Evolutionary conservation across 257 asterid species (phyloP).

Genomic region (Scutellaria minor): DNA sequence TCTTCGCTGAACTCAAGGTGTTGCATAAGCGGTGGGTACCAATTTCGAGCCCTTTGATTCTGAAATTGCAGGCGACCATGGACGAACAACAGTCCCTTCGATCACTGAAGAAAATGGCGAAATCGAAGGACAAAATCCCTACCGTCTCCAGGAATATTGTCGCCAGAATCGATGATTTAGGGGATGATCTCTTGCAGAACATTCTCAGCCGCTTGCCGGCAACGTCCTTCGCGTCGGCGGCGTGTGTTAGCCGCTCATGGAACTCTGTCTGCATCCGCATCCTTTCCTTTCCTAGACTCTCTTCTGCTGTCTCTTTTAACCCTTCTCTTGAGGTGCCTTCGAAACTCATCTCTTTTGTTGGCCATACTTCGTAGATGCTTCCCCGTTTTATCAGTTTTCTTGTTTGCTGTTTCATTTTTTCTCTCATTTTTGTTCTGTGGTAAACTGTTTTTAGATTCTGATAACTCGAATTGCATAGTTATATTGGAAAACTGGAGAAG

Average conservation of each 20-base stretch:
- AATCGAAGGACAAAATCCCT: conserved; percentile 25
- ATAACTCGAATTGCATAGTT: conserved; percentile 16
- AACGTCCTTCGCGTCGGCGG: conserved; percentile 64
- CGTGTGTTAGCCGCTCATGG: conserved; percentile 86
- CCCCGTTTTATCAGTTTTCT: conserved; percentile 4
- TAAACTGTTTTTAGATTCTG: neutral
- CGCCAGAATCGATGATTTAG: conserved; percentile 54
- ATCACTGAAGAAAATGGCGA: conserved; percentile 38
- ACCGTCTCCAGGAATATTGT: neutral
- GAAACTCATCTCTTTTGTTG: neutral
- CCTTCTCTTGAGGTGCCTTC: conserved; percentile 54
- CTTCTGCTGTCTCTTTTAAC: conserved; percentile 69
- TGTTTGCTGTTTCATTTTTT: neutral
- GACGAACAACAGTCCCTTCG: conserved; percentile 34
- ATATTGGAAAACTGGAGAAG: neutral
- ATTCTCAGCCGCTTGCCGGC: conserved; percentile 76
- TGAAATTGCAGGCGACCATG: conserved; percentile 24
- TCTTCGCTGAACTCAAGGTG: neutral
- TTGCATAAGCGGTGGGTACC: neutral
- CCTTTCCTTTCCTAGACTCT: conserved; percentile 67
- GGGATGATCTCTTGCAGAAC: conserved; percentile 61
- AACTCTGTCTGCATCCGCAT: conserved; percentile 58
- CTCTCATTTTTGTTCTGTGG: neutral
- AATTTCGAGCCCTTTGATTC: neutral
- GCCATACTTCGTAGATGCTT: neutral